Percentiles rank a stretch among this genome's conserved stretches.
Evolutionary conservation across 2,329 filamentous ascomycete species (phyloP).

Genomic region (Aspergillus candidus): DNA sequence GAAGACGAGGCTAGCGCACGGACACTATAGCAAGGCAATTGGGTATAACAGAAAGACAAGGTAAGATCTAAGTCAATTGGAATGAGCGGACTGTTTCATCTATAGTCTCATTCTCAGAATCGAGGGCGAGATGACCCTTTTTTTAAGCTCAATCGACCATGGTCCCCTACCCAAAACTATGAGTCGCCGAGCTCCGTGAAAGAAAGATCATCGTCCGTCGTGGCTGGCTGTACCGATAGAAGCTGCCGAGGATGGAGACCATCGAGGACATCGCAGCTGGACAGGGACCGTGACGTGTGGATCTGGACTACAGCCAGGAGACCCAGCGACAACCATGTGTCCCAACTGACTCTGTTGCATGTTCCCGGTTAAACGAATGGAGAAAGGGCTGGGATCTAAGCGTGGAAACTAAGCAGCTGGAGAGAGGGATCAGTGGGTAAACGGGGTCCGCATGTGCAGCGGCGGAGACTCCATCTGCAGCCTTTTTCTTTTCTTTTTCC

Average conservation of each 20-base stretch:
- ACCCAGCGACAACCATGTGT: conserved; percentile 15
- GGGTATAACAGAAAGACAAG: conserved; percentile 6
- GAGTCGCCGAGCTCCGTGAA: conserved; percentile 7
- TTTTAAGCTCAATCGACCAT: conserved; percentile 16
- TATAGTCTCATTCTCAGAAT: conserved; percentile 8
- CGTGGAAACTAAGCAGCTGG: conserved; percentile 15
- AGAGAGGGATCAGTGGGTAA: conserved; percentile 1
- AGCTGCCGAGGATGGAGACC: conserved; percentile 11
- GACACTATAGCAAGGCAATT: not conserved
- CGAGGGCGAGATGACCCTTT: conserved; percentile 18
- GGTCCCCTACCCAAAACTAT: conserved; percentile 7
- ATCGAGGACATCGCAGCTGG: conserved; percentile 25
- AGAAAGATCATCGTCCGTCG: conserved; percentile 23
- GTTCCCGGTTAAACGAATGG: conserved; percentile 2
- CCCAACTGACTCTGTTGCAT: conserved; percentile 4
- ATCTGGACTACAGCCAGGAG: conserved; percentile 14
- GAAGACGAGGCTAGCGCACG: too few species aligned
- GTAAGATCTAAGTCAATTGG: conserved; percentile 3
- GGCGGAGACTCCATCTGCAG: too few species aligned
- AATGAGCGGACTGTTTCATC: conserved; percentile 10
- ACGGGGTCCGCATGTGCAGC: conserved; percentile 1
- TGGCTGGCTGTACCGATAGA: conserved; percentile 28
- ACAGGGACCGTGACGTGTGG: conserved; percentile 19
- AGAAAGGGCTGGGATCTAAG: conserved; percentile 7
- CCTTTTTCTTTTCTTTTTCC: too few species aligned